These are phyloP conservation scores for Setaria italica DNA, from an alignment of 202 grass and related monocot genomes.

Conservation along the genomic window DNA sequence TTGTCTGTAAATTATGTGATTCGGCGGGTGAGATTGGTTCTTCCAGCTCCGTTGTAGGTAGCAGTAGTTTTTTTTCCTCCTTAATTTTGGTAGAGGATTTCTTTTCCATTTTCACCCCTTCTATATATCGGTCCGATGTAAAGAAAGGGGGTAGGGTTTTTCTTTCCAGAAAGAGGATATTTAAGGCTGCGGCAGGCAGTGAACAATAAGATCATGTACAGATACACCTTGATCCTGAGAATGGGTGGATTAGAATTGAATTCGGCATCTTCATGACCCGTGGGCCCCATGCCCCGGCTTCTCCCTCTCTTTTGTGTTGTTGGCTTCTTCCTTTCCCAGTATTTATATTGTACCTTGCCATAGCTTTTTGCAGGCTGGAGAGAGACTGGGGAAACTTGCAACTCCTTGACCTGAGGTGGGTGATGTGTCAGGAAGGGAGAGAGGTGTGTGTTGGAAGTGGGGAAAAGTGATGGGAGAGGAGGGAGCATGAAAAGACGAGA, in stretches of 20 bases:
- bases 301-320: constrained; percentile 49
- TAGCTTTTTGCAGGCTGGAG: constrained; percentile 73
- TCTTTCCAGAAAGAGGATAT: constrained; percentile 68
- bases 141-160: constrained; percentile 60
- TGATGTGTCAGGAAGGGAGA: constrained; percentile 40
- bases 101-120: constrained; percentile 13
- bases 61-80: not conserved
- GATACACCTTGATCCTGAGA: constrained; percentile 72
- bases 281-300: constrained; percentile 41
- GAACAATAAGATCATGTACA: constrained; percentile 83
- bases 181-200: constrained; percentile 63
- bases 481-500: constrained; percentile 78
- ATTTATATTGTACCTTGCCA: constrained; percentile 64
- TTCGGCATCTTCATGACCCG: constrained; percentile 50
- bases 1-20: constrained; percentile 64
- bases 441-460: constrained; percentile 46
- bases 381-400: constrained; percentile 39
- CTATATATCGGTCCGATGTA: constrained; percentile 52
- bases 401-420: constrained; percentile 54
- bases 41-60: constrained; percentile 39
- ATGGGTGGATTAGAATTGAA: constrained; percentile 70
- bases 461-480: constrained; percentile 54
- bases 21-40: constrained; percentile 60
- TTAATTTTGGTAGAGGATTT: constrained; percentile 48
- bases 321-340: constrained; percentile 64